Percentiles rank a stretch among this genome's conserved stretches.
Conservation (phyloP, 495 filamentous ascomycete genomes). For the Evansstolkia leycettana region DNA sequence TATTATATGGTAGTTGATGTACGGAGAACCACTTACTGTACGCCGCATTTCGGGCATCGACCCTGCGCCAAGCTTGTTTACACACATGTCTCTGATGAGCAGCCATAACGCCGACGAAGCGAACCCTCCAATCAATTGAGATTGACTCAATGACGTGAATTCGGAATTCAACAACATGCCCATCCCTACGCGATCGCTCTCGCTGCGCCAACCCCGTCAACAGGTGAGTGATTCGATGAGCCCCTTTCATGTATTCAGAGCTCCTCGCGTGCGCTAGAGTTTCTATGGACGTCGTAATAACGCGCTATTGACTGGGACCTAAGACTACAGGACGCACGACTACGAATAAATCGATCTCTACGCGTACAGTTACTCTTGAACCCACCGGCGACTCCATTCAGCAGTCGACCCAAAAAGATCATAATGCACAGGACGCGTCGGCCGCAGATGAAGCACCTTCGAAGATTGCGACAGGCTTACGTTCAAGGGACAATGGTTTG, state of each 20-base stretch:
- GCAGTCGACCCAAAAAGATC: too few relatives aligned
- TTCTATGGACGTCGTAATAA: too few relatives aligned
- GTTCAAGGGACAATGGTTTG: slow-evolving; percentile 4
- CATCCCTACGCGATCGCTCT: slow-evolving; percentile 28
- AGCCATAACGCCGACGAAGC: too few relatives aligned
- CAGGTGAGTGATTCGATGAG: slow-evolving; percentile 12
- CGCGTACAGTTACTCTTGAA: background rate
- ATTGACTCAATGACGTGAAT: background rate
- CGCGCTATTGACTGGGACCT: slow-evolving; percentile 3
- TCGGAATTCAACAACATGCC: slow-evolving; percentile 18
- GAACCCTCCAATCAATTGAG: background rate
- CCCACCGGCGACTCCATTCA: too few relatives aligned
- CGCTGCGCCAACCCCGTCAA: slow-evolving; percentile 25
- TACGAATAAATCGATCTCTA: slow-evolving; percentile 7
- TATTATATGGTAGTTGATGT: too few relatives aligned
- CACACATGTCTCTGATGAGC: too few relatives aligned
- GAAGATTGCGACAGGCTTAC: slow-evolving; percentile 1
- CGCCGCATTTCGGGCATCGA: too few relatives aligned
- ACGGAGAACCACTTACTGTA: too few relatives aligned
- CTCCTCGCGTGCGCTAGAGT: background rate
- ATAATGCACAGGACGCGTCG: too few relatives aligned
- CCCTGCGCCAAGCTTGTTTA: slow-evolving; percentile 4
- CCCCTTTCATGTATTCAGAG: background rate
- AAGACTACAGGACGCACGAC: slow-evolving; percentile 20
- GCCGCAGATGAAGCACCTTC: slow-evolving; percentile 1